A percentile compares a stretch with the other conserved stretches of the same genome.
Evolutionary conservation across 2,329 filamentous ascomycete species (phyloP).

Genomic region (Hymenoscyphus albidus): DNA sequence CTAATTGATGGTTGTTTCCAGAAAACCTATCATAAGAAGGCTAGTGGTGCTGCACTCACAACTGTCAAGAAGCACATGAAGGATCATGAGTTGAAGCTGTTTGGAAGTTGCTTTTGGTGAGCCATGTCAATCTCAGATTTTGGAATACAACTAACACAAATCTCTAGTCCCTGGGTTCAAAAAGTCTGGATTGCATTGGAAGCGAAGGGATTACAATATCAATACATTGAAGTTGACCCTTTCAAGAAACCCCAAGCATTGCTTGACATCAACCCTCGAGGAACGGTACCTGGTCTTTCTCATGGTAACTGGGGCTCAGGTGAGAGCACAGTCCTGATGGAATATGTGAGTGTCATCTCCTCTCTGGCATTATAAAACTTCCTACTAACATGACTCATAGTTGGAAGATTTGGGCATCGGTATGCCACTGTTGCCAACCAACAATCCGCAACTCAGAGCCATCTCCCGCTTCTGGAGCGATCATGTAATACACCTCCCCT

Average conservation of each 20-base stretch:
- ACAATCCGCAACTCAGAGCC: conserved; percentile 63
- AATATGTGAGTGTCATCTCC: conserved; percentile 61
- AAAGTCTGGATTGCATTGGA: conserved; percentile 87
- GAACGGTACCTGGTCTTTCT: conserved; percentile 70
- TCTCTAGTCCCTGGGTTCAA: conserved; percentile 68
- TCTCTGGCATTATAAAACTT: not conserved
- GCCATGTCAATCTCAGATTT: conserved; percentile 24
- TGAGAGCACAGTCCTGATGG: conserved; percentile 76
- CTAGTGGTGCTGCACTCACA: conserved; percentile 64
- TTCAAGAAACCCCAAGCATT: conserved; percentile 69
- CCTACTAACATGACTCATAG: conserved; percentile 36
- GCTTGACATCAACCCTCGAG: conserved; percentile 71
- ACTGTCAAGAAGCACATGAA: conserved; percentile 69
- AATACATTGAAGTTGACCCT: conserved; percentile 82
- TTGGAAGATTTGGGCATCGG: conserved; percentile 69
- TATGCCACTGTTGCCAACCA: conserved; percentile 58
- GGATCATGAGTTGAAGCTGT: conserved; percentile 70
- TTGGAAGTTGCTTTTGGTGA: conserved; percentile 80
- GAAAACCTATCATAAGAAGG: conserved; percentile 69
- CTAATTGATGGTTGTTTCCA: conserved; percentile 36
- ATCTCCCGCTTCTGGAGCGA: conserved; percentile 77
- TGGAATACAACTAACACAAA: not conserved
- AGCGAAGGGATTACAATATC: conserved; percentile 71
- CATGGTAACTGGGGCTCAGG: conserved; percentile 80
- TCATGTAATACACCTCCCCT: conserved; percentile 52